A percentile compares a stretch with the other conserved stretches of the same genome.
Conservation (phyloP, 352 stramenopile species). For the Globisporangium spinosum region DNA sequence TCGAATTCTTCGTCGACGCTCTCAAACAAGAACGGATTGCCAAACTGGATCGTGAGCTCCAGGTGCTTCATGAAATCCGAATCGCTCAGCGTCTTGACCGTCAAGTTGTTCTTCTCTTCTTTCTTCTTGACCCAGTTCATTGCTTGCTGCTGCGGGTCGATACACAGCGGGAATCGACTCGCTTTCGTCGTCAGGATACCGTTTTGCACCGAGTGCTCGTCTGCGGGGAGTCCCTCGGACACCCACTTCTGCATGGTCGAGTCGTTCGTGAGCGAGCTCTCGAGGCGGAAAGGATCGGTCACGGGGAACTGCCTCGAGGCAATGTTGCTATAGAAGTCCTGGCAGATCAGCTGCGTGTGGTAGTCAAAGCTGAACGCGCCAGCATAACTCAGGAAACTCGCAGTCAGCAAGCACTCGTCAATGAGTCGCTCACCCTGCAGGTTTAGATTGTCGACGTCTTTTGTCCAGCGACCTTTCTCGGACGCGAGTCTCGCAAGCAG, state of each 20-base stretch:
- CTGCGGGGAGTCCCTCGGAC: slow-evolving; percentile 89
- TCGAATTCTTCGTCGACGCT: slow-evolving; percentile 94
- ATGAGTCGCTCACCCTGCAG: slow-evolving; percentile 83
- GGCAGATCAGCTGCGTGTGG: slow-evolving; percentile 85
- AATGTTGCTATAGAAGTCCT: slow-evolving; percentile 88
- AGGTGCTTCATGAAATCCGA: slow-evolving; percentile 95
- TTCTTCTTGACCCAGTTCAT: slow-evolving; percentile 96
- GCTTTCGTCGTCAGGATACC: slow-evolving; percentile 93
- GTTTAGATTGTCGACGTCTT: slow-evolving; percentile 88
- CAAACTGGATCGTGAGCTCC: slow-evolving; percentile 94
- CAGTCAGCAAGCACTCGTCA: slow-evolving; percentile 88
- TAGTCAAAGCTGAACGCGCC: slow-evolving; percentile 92
- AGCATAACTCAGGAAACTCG: slow-evolving; percentile 89
- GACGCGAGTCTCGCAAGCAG: slow-evolving; percentile 90
- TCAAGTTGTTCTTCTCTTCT: slow-evolving; percentile 91
- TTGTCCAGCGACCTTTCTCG: slow-evolving; percentile 91
- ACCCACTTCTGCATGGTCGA: slow-evolving; percentile 94
- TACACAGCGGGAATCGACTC: slow-evolving; percentile 93
- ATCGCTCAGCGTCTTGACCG: slow-evolving; percentile 92
- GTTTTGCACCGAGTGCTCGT: slow-evolving; percentile 95
- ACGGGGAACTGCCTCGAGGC: slow-evolving; percentile 67
- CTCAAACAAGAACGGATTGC: slow-evolving; percentile 94
- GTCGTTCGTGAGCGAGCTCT: slow-evolving; percentile 91
- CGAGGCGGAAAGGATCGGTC: slow-evolving; percentile 86
- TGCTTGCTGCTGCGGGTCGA: slow-evolving; percentile 94